Evolutionary conservation across 257 asterid genomes (phyloP).

Genomic region (Solanum corneliomulleri): DNA sequence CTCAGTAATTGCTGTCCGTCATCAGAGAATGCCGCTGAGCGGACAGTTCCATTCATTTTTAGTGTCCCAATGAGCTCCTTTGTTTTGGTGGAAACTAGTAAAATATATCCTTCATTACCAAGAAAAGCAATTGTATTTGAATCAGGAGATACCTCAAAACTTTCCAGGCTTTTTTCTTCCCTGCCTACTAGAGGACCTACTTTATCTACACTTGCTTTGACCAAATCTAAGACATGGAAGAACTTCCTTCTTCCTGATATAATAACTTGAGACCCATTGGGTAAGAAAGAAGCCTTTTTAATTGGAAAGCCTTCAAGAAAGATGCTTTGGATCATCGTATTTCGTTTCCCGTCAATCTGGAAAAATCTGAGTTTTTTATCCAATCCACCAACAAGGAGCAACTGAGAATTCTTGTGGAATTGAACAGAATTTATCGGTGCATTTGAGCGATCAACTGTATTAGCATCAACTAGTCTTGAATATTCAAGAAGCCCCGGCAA

Average conservation of each 20-base stretch:
- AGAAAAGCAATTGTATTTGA: conserved; percentile 70
- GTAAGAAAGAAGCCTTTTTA: conserved; percentile 71
- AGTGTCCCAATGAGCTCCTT: conserved; percentile 78
- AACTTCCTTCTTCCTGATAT: conserved; percentile 80
- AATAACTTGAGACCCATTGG: conserved; percentile 82
- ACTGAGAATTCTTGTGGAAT: conserved; percentile 78
- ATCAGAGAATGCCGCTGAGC: conserved; percentile 61
- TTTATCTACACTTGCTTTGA: conserved; percentile 57
- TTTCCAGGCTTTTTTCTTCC: conserved; percentile 91
- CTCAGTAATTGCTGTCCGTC: conserved; percentile 61
- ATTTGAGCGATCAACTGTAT: conserved; percentile 47
- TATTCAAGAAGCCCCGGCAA: conserved; percentile 70
- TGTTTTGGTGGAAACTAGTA: conserved; percentile 70
- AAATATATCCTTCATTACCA: conserved; percentile 81
- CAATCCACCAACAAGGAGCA: conserved; percentile 84
- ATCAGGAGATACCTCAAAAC: conserved; percentile 93
- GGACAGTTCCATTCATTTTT: conserved; percentile 86
- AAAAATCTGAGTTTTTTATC: conserved; percentile 67
- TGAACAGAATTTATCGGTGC: conserved; percentile 68
- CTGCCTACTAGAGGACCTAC: conserved; percentile 78
- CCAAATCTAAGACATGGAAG: conserved; percentile 70
- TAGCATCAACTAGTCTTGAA: conserved; percentile 73
- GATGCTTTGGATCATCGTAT: conserved; percentile 63
- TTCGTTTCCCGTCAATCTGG: conserved; percentile 84
- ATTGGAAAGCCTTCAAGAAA: conserved; percentile 81